phyloP scores from a whole-genome alignment of 352 stramenopile genomes.

The Globisporangium paddicum region DNA sequence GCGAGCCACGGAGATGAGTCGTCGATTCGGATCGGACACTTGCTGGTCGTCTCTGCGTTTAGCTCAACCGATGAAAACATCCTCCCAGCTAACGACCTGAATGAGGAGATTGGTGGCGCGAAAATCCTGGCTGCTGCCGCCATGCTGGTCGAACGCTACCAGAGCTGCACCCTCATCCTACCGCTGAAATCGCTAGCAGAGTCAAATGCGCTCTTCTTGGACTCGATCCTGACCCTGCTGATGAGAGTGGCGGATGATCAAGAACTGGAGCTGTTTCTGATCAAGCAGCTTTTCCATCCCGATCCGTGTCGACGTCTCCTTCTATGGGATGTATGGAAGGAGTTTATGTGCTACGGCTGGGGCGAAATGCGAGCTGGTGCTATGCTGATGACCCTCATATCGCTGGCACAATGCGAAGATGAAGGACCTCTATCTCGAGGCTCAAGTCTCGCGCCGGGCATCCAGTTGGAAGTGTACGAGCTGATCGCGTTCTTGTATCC shows the following conservation, averaged over 20 bases:
- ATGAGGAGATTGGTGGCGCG: constrained; percentile 1
- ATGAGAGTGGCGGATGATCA: constrained; percentile 18
- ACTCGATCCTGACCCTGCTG: constrained; percentile 36
- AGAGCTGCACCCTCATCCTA: constrained; percentile 23
- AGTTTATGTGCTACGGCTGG: constrained; percentile 54
- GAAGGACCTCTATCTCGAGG: background rate
- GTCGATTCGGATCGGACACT: constrained; percentile 29
- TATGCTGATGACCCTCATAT: constrained; percentile 31
- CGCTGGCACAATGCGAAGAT: constrained; percentile 25
- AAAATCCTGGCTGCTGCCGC: constrained; percentile 19
- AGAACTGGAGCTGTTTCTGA: constrained; percentile 38
- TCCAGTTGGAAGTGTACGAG: constrained; percentile 31
- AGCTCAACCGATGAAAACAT: constrained; percentile 5
- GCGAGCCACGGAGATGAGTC: constrained; percentile 11
- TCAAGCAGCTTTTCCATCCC: constrained; percentile 52
- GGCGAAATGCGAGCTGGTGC: constrained; percentile 24
- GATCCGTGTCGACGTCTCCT: constrained; percentile 32
- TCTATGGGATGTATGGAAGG: constrained; percentile 51
- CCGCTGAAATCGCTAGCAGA: constrained; percentile 6
- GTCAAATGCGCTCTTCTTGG: constrained; percentile 24
- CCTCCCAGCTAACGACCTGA: background rate
- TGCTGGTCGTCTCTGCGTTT: constrained; percentile 34
- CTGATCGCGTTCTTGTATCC: constrained; percentile 45
- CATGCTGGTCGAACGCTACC: constrained; percentile 34
- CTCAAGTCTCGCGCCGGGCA: constrained; percentile 21